Evolutionary conservation across 2,329 filamentous ascomycete species (phyloP), one percentile per base, ranked within the genome.

Genomic region (Septoria petroselini): DNA sequence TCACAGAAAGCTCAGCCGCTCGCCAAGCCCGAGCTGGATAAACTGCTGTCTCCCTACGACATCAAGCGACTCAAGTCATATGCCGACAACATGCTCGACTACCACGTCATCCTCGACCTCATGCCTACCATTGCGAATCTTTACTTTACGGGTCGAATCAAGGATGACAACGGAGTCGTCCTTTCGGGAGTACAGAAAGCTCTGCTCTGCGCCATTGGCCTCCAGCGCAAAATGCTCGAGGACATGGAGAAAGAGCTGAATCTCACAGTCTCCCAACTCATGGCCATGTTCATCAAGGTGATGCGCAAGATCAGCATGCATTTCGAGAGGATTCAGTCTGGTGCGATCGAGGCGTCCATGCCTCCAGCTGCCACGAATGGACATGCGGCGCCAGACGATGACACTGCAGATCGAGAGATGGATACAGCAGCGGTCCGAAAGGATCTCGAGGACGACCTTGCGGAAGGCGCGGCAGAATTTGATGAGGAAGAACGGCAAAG

Each of bases 231-330:
- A 73, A 84, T 86, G 31, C 75, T 98, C 21, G 88, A 93, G 11
- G 79, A 81, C 9, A 73, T 96, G 7, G 85, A 91, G 54, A 82
- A 84, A 55, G 93, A 98, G 64, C 71, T 95, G 2, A 79, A 78
- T 6, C 72, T 96, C 4, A 82, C 81, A 1, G 79, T 82, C 2
- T 85, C 83, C 37, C 93, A 97, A 72, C 75, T 96, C 3, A 76
- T 98, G 55, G 91, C 91, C 53, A 95, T 97, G 86, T 97, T 98
- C 70, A 88, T 95, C 68, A 98, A 98, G 76, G 86, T 95, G 53
- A 79, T 96, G 52, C 83, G 90, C 58, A 97, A 97, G 73, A 79
- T 95, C 31, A 86, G 86, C 2, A 77, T 80, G 2, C 81, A 91
- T 65, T 93, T 98, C 71, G 81, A 83, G 25, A 74, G 77, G 3